Evolutionary conservation across 352 stramenopile genomes (phyloP).

Genomic region (Phytophthora constricta): DNA sequence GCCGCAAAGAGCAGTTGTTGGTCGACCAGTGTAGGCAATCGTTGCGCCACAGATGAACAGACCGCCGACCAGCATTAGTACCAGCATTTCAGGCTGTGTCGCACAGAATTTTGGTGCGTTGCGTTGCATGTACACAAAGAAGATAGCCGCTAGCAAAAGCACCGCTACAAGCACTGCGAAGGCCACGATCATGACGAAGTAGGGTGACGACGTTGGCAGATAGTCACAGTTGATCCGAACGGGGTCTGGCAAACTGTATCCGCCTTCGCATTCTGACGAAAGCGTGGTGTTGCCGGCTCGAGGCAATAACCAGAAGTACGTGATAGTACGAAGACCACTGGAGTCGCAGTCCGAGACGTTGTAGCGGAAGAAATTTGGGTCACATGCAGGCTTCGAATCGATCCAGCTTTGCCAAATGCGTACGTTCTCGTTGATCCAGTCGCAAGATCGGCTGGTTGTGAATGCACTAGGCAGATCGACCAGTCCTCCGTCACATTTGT

Average conservation of each 20-base stretch:
- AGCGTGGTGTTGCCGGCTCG: constrained; percentile 12
- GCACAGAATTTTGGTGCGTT: constrained; percentile 34
- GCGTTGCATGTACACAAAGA: constrained; percentile 26
- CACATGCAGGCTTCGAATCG: constrained; percentile 34
- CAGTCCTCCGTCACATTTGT: constrained; percentile 53
- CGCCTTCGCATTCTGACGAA: constrained; percentile 47
- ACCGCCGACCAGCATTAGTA: constrained; percentile 37
- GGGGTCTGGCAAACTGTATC: constrained; percentile 26
- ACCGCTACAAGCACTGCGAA: constrained; percentile 16
- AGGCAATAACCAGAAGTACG: constrained; percentile 51
- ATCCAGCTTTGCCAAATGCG: constrained; percentile 47
- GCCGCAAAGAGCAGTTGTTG: constrained; percentile 21
- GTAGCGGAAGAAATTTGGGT: constrained; percentile 50
- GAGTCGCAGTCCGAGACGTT: constrained; percentile 40
- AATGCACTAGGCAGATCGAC: constrained; percentile 32
- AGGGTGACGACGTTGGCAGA: constrained; percentile 20
- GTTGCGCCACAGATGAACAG: constrained; percentile 25
- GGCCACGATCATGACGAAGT: constrained; percentile 11
- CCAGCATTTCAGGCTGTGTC: constrained; percentile 37
- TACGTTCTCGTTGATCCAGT: constrained; percentile 41
- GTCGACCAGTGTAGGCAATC: constrained; percentile 23
- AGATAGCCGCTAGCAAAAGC: constrained; percentile 14
- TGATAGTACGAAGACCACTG: constrained; percentile 32
- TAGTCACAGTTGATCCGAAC: constrained; percentile 29
- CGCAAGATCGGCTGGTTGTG: constrained; percentile 44